Conservation (phyloP, 192 early-diverging fungal species). For the Coemansia sp. region DNA sequence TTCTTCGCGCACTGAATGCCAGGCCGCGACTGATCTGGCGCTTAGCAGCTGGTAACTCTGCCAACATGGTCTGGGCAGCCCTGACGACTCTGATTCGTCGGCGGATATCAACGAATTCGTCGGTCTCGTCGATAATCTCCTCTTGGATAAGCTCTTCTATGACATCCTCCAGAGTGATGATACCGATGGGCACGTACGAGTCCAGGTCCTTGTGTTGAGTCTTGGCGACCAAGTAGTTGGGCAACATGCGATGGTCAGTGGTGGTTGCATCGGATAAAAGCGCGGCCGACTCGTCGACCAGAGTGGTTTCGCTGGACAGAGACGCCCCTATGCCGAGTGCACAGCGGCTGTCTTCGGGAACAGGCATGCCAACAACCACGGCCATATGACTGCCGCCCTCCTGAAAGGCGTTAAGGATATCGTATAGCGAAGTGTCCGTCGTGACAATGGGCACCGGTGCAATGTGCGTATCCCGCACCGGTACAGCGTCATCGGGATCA, state of each 20-base stretch:
- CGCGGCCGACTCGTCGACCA: neutral
- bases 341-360: neutral
- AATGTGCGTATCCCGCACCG: slow-evolving; percentile 58
- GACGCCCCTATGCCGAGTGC: too few species aligned
- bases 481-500: slow-evolving; percentile 65
- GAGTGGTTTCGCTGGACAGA: slow-evolving; percentile 1
- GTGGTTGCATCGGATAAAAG: neutral
- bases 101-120: slow-evolving; percentile 58
- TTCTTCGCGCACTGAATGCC: slow-evolving; percentile 6
- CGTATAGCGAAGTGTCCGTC: slow-evolving; percentile 52
- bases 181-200: slow-evolving; percentile 58
- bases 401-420: slow-evolving; percentile 81
- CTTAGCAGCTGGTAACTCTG: neutral
- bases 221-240: slow-evolving; percentile 6
- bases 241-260: too few species aligned
- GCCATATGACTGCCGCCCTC: slow-evolving; percentile 81
- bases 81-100: slow-evolving; percentile 44
- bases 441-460: slow-evolving; percentile 49
- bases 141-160: slow-evolving; percentile 83
- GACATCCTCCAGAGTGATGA: slow-evolving; percentile 78
- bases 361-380: slow-evolving; percentile 53
- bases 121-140: slow-evolving; percentile 80
- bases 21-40: slow-evolving; percentile 4
- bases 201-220: slow-evolving; percentile 37
- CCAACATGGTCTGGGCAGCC: neutral